phyloP scores from a whole-genome alignment of 352 stramenopile species.

The Phytophthora boehmeriae region DNA sequence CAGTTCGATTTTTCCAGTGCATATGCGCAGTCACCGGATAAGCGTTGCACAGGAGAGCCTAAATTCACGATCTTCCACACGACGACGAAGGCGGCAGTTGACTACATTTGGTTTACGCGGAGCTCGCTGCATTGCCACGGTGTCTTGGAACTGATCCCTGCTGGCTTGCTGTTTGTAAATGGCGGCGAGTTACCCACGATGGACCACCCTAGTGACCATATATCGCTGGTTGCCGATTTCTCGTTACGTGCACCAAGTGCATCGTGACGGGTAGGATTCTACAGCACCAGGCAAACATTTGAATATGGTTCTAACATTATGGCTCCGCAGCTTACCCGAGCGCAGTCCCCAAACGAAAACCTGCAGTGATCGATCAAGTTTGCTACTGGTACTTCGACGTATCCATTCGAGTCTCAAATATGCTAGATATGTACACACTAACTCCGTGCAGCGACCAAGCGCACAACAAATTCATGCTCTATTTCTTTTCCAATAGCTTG shows the following conservation, averaged over 20 bases:
- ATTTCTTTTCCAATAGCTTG: conserved; percentile 65
- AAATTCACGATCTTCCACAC: conserved; percentile 80
- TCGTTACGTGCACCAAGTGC: conserved; percentile 30
- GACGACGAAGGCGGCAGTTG: conserved; percentile 57
- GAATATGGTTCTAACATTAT: too few species aligned
- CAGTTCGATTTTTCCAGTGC: conserved; percentile 65
- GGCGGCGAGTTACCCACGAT: conserved; percentile 55
- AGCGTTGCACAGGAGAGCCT: conserved; percentile 57
- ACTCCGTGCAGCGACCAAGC: conserved; percentile 9
- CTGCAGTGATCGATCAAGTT: background rate
- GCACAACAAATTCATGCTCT: conserved; percentile 27
- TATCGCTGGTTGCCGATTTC: conserved; percentile 74
- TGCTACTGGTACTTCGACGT: too few species aligned
- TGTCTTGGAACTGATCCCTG: conserved; percentile 66
- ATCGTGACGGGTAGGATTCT: background rate
- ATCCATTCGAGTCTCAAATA: background rate
- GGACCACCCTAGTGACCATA: conserved; percentile 66
- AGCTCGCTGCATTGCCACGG: conserved; percentile 61
- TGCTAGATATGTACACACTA: conserved; percentile 5
- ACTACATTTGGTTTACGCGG: conserved; percentile 75
- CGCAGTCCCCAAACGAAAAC: background rate
- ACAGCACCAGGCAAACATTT: background rate
- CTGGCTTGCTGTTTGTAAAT: conserved; percentile 53
- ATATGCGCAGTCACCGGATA: conserved; percentile 61
- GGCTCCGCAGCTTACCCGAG: too few species aligned